Base-by-base conservation (phyloP, 345 rosid genomes). In the Bruguiera parviflora region DNA sequence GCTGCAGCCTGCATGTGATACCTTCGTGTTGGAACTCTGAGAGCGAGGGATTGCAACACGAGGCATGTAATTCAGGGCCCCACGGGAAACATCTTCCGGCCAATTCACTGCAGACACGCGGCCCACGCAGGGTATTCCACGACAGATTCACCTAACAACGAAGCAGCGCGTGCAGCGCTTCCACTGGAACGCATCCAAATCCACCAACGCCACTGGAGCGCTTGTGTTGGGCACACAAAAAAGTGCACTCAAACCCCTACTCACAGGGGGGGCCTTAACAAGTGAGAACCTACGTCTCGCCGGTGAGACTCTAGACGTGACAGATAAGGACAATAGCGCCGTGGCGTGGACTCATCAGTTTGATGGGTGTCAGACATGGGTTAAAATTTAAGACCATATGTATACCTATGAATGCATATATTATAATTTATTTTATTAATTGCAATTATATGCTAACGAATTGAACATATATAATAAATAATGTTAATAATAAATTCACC, bases 231-330 rank as follows among this genome's bases (percentile, higher is more conserved):
- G 35, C 46, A 20, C 55, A 49, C n/a, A n/a, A n/a, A 57, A 71
- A 71, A 69, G 64, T 21, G 77, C 82, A 62, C 49, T 51, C 39
- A 29, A 56, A 60, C 28, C 64, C 62, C 8, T 39, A 15, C 16
- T 51, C 4, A 37, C 65, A 22, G 18, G 1, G 22, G 18, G 1
- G 22, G 15, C 28, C 46, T 59, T 35, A 7, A 29, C 37, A 61
- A 55, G 27, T 52, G 15, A 63, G 28, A 25, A 61, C 28, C 63
- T 35, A 55, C 37, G 28, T 27, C 69, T 33, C 66, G 65, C 83
- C 86, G 84, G 88, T 82, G 85, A 80, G 56, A 58, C 71, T 16
- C 32, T 71, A 57, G 81, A 80, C 75, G 73, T 80, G 86, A 80
- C 75, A 18, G 56, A 22, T 46, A 46, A 53, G 58, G 82, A 72